Evolutionary conservation across 164 flowering plant genomes (phyloP), one percentile per base, ranked within the genome.

Genomic region (Nymphaea thermarum): DNA sequence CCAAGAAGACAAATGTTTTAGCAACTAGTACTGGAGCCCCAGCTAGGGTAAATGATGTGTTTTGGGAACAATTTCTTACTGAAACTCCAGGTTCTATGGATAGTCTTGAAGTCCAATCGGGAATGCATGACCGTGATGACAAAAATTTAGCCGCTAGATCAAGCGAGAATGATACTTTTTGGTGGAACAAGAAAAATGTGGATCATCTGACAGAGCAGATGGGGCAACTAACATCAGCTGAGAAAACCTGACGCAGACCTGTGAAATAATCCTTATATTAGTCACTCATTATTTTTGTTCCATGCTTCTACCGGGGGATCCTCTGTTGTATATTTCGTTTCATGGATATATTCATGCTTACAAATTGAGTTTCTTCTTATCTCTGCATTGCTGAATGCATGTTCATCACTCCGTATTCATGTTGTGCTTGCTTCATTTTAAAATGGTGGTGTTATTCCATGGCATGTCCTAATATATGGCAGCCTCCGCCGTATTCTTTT

Each of bases 41-140:
- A 7, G 64, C 78, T 17, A 83, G 82, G 57, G 84, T 65, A 7
- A 90, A 90, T 77, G 96, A 90, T 75, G 76, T 76, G 11, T 90
- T 90, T 71, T 90, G 96, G 96, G 84, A 83, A 70, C 91, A 88
- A 71, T 88, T 86, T 71, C 68, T 90, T 45, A 87, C 93, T 0
- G 96, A 90, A 73, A 78, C 78, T 36, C 93, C 92, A 61, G 81
- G 81, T 62, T 74, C 83, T 15, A 41, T 78, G 36, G 80, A 73
- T 14, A 47, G 76, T 5, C 86, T 77, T 67, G 87, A 83, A 73
- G 83, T 69, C 45, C 87, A 82, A 75, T 78, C 84, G 43, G 83
- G 80, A 72, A 77, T 82, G 67, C 73, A 75, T 68, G 81, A 79
- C 6, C 17, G 16, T 42, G 77, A 65, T 68, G 65, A 60, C 36